Conservation (phyloP, 257 asterid genomes). For the Rhazya stricta region DNA sequence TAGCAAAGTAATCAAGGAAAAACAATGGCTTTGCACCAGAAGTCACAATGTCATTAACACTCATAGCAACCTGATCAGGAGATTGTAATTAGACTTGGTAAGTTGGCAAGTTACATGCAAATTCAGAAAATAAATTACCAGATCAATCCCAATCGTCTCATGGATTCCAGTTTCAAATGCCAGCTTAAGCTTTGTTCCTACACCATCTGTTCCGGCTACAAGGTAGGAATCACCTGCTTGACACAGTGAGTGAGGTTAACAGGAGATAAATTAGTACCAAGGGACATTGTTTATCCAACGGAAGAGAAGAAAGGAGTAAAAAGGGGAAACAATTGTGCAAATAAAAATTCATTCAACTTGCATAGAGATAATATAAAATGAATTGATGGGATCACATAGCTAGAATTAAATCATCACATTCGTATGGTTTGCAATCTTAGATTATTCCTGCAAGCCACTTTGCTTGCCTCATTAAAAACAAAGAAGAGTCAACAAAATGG, state of each 20-base stretch:
- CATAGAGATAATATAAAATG: background rate
- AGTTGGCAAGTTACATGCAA: background rate
- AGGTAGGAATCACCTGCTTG: slow-evolving; percentile 78
- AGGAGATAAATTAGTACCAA: background rate
- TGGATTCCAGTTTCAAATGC: slow-evolving; percentile 97
- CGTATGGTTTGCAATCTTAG: background rate
- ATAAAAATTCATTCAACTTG: background rate
- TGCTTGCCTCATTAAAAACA: background rate
- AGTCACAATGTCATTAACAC: slow-evolving; percentile 92
- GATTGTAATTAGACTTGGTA: slow-evolving; percentile 11
- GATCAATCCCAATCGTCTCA: slow-evolving; percentile 91
- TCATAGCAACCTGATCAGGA: slow-evolving; percentile 84
- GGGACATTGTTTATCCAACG: background rate
- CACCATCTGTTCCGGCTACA: slow-evolving; percentile 98
- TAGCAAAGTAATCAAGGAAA: slow-evolving; percentile 95
- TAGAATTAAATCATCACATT: background rate
- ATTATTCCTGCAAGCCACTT: background rate
- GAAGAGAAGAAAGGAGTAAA: background rate
- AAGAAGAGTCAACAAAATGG: background rate
- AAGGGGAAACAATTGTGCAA: background rate
- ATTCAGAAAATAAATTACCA: slow-evolving; percentile 38
- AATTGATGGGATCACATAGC: background rate
- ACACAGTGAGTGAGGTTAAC: background rate
- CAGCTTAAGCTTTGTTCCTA: slow-evolving; percentile 88
- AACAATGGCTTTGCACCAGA: slow-evolving; percentile 97